phyloP scores from a whole-genome alignment of 2,329 filamentous ascomycete species.

The Ceratocystiopsis sp. region DNA sequence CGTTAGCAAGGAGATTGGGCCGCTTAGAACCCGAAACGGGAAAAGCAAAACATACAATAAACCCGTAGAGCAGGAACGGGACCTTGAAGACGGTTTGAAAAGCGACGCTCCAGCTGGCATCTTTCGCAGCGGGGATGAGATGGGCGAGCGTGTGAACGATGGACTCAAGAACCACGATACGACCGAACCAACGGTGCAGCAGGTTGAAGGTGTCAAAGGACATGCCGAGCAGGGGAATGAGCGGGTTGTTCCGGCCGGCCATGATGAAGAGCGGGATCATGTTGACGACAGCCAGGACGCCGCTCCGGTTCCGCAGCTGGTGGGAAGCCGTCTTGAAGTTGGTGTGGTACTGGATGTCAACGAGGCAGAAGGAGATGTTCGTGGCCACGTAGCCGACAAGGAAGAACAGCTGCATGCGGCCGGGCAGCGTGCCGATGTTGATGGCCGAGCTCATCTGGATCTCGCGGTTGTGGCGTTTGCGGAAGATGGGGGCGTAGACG shows the following conservation, averaged over 20 bases:
- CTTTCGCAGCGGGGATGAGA: conserved; percentile 24
- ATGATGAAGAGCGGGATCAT: conserved; percentile 62
- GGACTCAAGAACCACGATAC: conserved; percentile 55
- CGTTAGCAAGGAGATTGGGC: too few species aligned
- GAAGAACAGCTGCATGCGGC: conserved; percentile 58
- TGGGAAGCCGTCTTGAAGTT: conserved; percentile 25
- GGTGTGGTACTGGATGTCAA: conserved; percentile 42
- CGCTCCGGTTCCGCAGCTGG: conserved; percentile 49
- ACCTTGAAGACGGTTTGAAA: conserved; percentile 19
- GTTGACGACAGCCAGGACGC: conserved; percentile 55
- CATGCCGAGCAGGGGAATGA: conserved; percentile 54
- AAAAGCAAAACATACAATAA: conserved; percentile 37
- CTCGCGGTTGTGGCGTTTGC: conserved; percentile 61
- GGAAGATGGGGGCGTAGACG: conserved; percentile 53
- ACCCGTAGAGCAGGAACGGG: conserved; percentile 6
- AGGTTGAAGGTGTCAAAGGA: conserved; percentile 75
- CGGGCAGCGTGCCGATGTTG: conserved; percentile 55
- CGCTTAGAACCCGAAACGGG: conserved; percentile 24
- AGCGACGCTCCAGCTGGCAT: conserved; percentile 30
- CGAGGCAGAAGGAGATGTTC: conserved; percentile 63
- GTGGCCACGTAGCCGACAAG: conserved; percentile 49
- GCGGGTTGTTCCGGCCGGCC: conserved; percentile 60
- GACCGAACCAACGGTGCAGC: conserved; percentile 64
- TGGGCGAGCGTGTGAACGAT: conserved; percentile 48
- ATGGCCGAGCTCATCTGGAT: conserved; percentile 42